A percentile compares a stretch with the other conserved stretches of the same genome.
These are phyloP conservation scores for Boletus patriciae DNA, from an alignment of 768 basidiomycete species.

Conservation along the genomic window DNA sequence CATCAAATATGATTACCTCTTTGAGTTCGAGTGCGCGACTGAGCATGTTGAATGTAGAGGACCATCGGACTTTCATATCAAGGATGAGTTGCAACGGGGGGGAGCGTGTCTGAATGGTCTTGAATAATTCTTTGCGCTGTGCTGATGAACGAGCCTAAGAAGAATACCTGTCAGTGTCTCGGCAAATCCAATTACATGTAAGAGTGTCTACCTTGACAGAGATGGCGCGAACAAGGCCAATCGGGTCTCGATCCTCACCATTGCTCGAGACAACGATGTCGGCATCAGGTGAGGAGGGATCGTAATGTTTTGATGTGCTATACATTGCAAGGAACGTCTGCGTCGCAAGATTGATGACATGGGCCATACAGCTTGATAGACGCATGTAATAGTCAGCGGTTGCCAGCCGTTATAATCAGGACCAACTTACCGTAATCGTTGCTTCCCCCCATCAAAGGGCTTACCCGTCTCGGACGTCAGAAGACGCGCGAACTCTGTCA, in stretches of 20 bases:
- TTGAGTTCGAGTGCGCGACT: neutral
- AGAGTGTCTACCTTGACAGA: constrained; percentile 1
- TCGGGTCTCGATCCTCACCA: neutral
- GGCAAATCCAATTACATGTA: neutral
- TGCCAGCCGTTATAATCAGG: neutral
- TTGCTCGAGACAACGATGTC: neutral
- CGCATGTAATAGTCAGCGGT: neutral
- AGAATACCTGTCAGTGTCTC: neutral
- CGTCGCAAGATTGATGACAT: neutral
- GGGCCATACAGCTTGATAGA: neutral
- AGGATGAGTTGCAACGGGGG: constrained; percentile 3
- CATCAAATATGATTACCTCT: neutral
- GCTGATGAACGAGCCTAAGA: constrained; percentile 1
- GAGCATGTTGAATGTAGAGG: constrained; percentile 6
- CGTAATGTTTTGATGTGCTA: constrained; percentile 1
- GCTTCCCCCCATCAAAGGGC: neutral
- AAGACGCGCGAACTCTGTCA: neutral
- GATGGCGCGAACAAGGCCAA: constrained; percentile 6
- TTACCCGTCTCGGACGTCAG: constrained; percentile 16
- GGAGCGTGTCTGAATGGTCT: neutral
- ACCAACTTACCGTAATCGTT: neutral
- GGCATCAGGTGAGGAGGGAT: neutral
- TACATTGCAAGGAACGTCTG: neutral
- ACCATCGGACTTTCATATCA: constrained; percentile 10
- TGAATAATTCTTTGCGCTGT: constrained; percentile 5